Evolutionary conservation across 306 rosid species (phyloP).

Genomic region (Cucurbita maxima): DNA sequence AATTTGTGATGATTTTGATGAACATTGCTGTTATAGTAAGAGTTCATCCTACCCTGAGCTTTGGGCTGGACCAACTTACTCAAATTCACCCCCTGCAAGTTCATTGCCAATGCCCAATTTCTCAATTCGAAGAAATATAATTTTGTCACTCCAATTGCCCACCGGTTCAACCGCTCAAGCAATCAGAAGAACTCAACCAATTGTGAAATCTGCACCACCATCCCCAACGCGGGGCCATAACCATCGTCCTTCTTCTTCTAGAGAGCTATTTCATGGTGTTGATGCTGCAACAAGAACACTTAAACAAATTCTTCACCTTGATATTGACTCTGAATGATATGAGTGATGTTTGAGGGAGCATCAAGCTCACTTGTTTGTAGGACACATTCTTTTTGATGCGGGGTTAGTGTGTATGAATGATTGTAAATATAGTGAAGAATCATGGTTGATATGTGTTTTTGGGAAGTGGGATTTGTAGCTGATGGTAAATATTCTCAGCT

Average conservation of each 20-base stretch:
- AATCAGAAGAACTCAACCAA: neutral
- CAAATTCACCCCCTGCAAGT: slow-evolving; percentile 87
- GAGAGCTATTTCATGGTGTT: slow-evolving; percentile 2
- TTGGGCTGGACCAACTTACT: slow-evolving; percentile 96
- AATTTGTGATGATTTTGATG: slow-evolving; percentile 12
- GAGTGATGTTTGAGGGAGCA: neutral
- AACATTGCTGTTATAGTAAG: slow-evolving; percentile 11
- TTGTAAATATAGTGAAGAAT: neutral
- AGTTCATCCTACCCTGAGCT: slow-evolving; percentile 52
- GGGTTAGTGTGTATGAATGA: neutral
- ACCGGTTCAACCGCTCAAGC: neutral
- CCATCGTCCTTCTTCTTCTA: neutral
- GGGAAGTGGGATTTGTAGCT: neutral
- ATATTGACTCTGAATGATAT: slow-evolving; percentile 2
- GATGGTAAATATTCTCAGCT: slow-evolving; percentile 1
- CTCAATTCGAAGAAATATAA: slow-evolving; percentile 48
- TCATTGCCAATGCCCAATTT: slow-evolving; percentile 83
- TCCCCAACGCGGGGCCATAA: slow-evolving; percentile 5
- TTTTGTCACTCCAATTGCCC: slow-evolving; percentile 20
- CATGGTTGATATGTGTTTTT: neutral
- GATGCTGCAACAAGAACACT: slow-evolving; percentile 13
- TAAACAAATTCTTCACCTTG: slow-evolving; percentile 8
- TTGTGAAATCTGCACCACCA: slow-evolving; percentile 8
- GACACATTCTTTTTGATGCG: neutral
- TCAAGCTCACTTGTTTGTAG: neutral